A percentile compares a stretch with the other conserved stretches of the same genome.
Conservation (phyloP, 495 filamentous ascomycete genomes). For the Penicillium canescens region DNA sequence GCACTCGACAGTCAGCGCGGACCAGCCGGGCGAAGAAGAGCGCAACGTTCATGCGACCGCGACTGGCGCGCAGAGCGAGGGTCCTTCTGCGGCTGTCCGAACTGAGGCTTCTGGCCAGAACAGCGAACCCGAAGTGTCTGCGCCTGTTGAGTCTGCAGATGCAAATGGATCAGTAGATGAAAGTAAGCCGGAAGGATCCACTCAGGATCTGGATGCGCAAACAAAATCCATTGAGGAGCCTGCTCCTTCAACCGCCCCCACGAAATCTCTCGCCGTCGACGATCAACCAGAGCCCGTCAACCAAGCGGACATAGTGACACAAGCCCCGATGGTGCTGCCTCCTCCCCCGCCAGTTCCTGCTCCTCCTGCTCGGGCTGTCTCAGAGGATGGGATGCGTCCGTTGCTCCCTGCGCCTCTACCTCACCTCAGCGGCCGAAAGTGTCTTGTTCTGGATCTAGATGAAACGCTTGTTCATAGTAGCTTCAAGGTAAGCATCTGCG, state of each 20-base stretch:
- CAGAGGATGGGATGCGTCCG: slow-evolving; percentile 50
- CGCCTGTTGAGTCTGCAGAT: not conserved
- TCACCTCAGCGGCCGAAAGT: slow-evolving; percentile 82
- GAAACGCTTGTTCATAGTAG: slow-evolving; percentile 99
- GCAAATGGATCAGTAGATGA: slow-evolving; percentile 17
- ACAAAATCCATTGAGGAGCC: slow-evolving; percentile 9
- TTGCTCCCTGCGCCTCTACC: slow-evolving; percentile 78
- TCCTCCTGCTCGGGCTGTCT: slow-evolving; percentile 15
- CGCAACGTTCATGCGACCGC: slow-evolving; percentile 8
- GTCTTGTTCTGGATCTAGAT: slow-evolving; percentile 92
- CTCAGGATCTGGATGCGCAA: slow-evolving; percentile 12
- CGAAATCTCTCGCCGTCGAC: slow-evolving; percentile 8
- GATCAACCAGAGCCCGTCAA: slow-evolving; percentile 15
- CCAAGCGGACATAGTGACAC: slow-evolving; percentile 32
- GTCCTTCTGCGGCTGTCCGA: slow-evolving; percentile 16
- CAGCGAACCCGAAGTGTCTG: slow-evolving; percentile 8
- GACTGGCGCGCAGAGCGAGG: slow-evolving; percentile 28
- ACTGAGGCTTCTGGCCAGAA: slow-evolving; percentile 11
- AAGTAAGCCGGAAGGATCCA: slow-evolving; percentile 7
- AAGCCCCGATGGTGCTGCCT: slow-evolving; percentile 47
- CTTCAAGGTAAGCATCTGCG: slow-evolving; percentile 76
- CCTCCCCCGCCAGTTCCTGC: slow-evolving; percentile 60
- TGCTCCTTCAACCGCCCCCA: slow-evolving; percentile 11
- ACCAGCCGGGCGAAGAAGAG: slow-evolving; percentile 40
- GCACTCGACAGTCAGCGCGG: slow-evolving; percentile 34